These are phyloP conservation scores for Pinus taeda DNA, from an alignment of 75 land plant species.

Conservation along the genomic window DNA sequence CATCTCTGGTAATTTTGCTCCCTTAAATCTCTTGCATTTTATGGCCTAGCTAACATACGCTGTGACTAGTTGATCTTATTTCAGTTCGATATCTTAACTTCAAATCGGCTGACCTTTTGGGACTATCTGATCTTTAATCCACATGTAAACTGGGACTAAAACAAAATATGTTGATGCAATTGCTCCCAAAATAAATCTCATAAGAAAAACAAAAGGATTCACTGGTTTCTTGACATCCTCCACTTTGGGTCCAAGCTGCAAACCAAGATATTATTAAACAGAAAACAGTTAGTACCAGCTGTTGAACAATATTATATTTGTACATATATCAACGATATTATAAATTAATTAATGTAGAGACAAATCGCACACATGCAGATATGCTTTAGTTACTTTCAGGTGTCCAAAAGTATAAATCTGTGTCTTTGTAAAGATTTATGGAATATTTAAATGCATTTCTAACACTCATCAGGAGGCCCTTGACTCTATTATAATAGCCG, in stretches of 20 bases:
- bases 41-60: no score
- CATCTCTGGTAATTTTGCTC: no score
- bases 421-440: neutral
- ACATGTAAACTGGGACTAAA: conserved; percentile 95
- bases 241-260: conserved; percentile 93
- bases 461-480: no score
- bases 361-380: neutral
- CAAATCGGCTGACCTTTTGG: conserved; percentile 92
- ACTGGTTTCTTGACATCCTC: conserved; percentile 82
- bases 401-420: neutral
- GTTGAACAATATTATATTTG: neutral
- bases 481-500: no score
- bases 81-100: conserved; percentile 11
- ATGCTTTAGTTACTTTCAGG: neutral
- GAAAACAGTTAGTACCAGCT: neutral
- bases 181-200: conserved; percentile 74
- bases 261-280: neutral
- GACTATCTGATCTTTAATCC: conserved; percentile 88
- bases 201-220: conserved; percentile 67
- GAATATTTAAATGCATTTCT: no score
- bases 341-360: neutral
- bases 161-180: conserved; percentile 83
- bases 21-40: no score
- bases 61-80: no score
- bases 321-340: neutral